These are phyloP conservation scores for Lentinula guzmanii DNA, from an alignment of 768 basidiomycete genomes.

Conservation along the genomic window DNA sequence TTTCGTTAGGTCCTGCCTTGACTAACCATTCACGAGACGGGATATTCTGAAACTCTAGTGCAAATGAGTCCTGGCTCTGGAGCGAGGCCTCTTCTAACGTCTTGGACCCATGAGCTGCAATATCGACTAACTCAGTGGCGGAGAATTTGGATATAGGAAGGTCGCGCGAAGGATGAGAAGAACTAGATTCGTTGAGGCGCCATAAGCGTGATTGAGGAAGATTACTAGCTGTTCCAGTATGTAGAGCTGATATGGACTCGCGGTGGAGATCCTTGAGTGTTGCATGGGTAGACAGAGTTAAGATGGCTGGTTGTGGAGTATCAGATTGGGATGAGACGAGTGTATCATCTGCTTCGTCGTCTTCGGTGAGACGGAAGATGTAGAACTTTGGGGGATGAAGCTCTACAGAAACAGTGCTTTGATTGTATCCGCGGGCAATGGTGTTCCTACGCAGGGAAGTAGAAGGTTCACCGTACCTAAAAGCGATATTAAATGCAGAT, in stretches of 20 bases:
- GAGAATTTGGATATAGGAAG: constrained; percentile 33
- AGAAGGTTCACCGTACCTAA: constrained; percentile 66
- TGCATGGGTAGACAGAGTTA: constrained; percentile 47
- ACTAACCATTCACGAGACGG: constrained; percentile 53
- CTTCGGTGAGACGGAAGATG: constrained; percentile 42
- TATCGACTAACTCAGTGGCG: constrained; percentile 28
- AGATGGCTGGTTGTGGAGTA: constrained; percentile 23
- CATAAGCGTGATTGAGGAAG: constrained; percentile 53
- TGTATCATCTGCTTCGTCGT: constrained; percentile 7
- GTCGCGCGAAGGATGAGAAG: constrained; percentile 24
- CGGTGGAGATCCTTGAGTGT: constrained; percentile 38
- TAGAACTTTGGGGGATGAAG: constrained; percentile 63
- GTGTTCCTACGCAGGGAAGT: constrained; percentile 62
- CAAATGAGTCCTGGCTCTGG: constrained; percentile 61
- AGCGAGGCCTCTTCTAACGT: constrained; percentile 56
- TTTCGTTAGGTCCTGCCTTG: constrained; percentile 3
- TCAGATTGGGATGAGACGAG: constrained; percentile 13
- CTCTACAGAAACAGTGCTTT: constrained; percentile 51
- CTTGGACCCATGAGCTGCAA: constrained; percentile 8
- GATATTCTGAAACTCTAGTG: constrained; percentile 59
- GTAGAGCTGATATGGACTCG: not conserved
- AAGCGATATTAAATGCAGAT: not conserved
- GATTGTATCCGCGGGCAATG: constrained; percentile 48
- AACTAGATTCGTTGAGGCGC: constrained; percentile 26
- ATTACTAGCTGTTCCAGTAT: constrained; percentile 12